phyloP scores from a whole-genome alignment of 1,284 basidiomycete species.

The Rhodofomes roseus region DNA sequence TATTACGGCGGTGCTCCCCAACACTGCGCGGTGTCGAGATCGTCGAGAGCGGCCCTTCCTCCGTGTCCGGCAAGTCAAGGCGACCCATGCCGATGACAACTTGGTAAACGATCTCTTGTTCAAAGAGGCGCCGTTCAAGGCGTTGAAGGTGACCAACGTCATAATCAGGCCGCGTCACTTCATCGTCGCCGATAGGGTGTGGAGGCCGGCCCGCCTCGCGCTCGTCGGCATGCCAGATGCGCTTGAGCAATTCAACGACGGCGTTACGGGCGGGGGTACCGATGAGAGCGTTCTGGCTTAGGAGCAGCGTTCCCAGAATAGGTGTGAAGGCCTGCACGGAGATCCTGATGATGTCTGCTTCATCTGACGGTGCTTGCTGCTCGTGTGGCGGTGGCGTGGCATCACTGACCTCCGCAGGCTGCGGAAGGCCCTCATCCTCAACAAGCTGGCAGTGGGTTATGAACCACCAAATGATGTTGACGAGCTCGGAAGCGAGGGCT shows the following conservation, averaged over 20 bases:
- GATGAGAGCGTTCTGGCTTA: conserved; percentile 76
- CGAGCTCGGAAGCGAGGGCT: conserved; percentile 81
- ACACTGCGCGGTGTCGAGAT: conserved; percentile 7
- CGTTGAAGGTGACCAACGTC: conserved; percentile 48
- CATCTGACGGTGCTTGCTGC: not conserved
- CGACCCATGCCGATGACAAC: conserved; percentile 87
- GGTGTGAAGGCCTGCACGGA: conserved; percentile 88
- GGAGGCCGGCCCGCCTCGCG: conserved; percentile 25
- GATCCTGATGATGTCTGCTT: conserved; percentile 40
- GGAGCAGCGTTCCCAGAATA: conserved; percentile 83
- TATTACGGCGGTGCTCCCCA: not conserved
- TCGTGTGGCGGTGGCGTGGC: not conserved
- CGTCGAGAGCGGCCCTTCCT: conserved; percentile 3
- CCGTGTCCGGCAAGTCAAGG: conserved; percentile 45
- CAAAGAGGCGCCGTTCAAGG: conserved; percentile 60
- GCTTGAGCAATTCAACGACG: conserved; percentile 75
- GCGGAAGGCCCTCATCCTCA: conserved; percentile 36
- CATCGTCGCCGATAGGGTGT: conserved; percentile 26
- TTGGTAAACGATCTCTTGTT: conserved; percentile 77
- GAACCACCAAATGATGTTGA: conserved; percentile 93
- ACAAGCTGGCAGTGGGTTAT: conserved; percentile 72
- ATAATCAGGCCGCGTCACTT: conserved; percentile 25
- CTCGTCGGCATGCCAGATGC: conserved; percentile 53
- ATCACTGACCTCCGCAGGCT: conserved; percentile 3
- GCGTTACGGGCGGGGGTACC: conserved; percentile 73